Conservation (phyloP, 2,329 filamentous ascomycete genomes). For the Uncinocarpus reesii region DNA sequence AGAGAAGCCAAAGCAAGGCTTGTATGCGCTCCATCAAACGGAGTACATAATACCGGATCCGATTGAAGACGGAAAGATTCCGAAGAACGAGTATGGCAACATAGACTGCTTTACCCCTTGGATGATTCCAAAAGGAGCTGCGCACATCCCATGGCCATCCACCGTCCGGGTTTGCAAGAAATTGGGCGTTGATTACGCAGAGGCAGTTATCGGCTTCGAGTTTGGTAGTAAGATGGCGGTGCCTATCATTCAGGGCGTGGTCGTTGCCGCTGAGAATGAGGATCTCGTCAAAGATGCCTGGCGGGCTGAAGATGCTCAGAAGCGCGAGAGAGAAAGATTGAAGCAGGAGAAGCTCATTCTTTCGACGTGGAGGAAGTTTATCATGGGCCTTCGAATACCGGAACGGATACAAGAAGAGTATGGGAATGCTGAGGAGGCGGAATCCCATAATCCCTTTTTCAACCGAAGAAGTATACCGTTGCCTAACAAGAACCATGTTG, state of each 20-base stretch:
- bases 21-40: slow-evolving; percentile 77
- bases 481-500: background rate
- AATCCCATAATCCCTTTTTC: slow-evolving; percentile 31
- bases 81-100: slow-evolving; percentile 90
- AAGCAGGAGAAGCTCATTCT: slow-evolving; percentile 68
- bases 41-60: slow-evolving; percentile 91
- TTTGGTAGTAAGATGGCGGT: slow-evolving; percentile 92
- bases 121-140: slow-evolving; percentile 79
- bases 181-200: slow-evolving; percentile 76
- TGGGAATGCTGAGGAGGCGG: slow-evolving; percentile 41
- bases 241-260: slow-evolving; percentile 80
- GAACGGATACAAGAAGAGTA: slow-evolving; percentile 69
- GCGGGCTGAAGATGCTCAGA: slow-evolving; percentile 64
- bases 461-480: slow-evolving; percentile 8
- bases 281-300: slow-evolving; percentile 67
- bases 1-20: slow-evolving; percentile 71
- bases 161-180: slow-evolving; percentile 72
- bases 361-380: slow-evolving; percentile 71
- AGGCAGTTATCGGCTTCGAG: slow-evolving; percentile 92
- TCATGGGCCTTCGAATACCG: slow-evolving; percentile 74
- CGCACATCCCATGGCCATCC: slow-evolving; percentile 71
- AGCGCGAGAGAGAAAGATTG: slow-evolving; percentile 66
- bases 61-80: slow-evolving; percentile 73
- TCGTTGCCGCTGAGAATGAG: slow-evolving; percentile 72
- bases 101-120: slow-evolving; percentile 91